Percentiles rank a stretch among this genome's conserved stretches.
phyloP scores from a whole-genome alignment of 371 early-diverging fungal species.

The Apophysomyces elegans region DNA sequence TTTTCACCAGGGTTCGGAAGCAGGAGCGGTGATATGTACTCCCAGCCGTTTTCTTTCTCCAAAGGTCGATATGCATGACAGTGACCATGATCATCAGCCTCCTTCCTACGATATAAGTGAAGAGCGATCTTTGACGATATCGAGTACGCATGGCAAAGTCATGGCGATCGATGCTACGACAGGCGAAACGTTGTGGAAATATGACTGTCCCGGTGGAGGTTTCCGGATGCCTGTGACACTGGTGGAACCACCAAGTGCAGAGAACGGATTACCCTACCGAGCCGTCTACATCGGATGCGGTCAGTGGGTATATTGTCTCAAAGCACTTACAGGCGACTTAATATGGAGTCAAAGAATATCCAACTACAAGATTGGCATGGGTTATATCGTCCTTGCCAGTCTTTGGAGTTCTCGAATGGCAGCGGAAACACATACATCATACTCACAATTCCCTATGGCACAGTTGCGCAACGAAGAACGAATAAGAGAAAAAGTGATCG shows the following conservation, averaged over 20 bases:
- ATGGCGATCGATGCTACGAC: slow-evolving; percentile 30
- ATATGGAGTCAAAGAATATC: slow-evolving; percentile 31
- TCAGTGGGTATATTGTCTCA: slow-evolving; percentile 31
- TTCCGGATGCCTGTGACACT: slow-evolving; percentile 28
- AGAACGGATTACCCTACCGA: slow-evolving; percentile 4
- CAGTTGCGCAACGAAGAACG: not conserved
- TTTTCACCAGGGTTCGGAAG: slow-evolving; percentile 16
- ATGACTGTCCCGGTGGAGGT: slow-evolving; percentile 38
- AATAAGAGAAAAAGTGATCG: not conserved
- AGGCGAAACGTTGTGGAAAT: slow-evolving; percentile 36
- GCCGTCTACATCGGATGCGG: slow-evolving; percentile 35
- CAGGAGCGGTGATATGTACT: slow-evolving; percentile 26
- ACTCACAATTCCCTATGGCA: slow-evolving; percentile 19
- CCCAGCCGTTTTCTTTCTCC: slow-evolving; percentile 19
- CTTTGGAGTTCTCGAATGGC: slow-evolving; percentile 42
- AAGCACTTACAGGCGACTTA: slow-evolving; percentile 24
- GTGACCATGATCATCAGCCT: not conserved
- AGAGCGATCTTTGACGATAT: slow-evolving; percentile 26
- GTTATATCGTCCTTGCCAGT: slow-evolving; percentile 39
- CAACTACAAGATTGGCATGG: slow-evolving; percentile 19
- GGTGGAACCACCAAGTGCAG: slow-evolving; percentile 26
- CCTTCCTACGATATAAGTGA: slow-evolving; percentile 15
- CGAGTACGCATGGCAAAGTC: slow-evolving; percentile 31
- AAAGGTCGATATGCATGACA: not conserved
- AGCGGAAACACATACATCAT: slow-evolving; percentile 29